phyloP scores from a whole-genome alignment of 2,329 filamentous ascomycete genomes.

The Curvularia eragrostidis region DNA sequence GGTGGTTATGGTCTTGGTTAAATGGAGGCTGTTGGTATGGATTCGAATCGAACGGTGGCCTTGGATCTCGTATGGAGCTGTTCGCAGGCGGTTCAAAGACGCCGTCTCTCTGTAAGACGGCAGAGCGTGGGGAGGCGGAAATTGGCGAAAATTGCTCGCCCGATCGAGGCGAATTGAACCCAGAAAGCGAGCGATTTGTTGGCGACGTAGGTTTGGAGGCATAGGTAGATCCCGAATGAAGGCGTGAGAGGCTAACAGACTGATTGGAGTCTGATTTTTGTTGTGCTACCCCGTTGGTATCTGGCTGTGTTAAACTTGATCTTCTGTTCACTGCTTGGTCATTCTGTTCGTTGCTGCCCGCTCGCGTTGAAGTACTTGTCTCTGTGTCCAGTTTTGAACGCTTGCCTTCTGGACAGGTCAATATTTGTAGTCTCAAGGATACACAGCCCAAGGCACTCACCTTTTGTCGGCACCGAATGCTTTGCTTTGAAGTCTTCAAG shows the following conservation, averaged over 20 bases:
- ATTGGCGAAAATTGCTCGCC: conserved; percentile 45
- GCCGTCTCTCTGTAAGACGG: conserved; percentile 34
- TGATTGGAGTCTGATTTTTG: conserved; percentile 39
- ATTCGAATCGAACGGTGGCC: conserved; percentile 29
- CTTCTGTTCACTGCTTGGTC: conserved; percentile 37
- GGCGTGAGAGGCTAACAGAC: conserved; percentile 31
- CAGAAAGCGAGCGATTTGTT: conserved; percentile 37
- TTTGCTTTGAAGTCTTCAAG: conserved; percentile 79
- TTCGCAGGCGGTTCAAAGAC: conserved; percentile 31
- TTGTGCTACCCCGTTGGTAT: conserved; percentile 22
- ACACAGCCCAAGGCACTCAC: conserved; percentile 33
- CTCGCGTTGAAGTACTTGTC: conserved; percentile 39
- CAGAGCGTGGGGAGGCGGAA: conserved; percentile 44
- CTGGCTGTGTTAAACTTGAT: conserved; percentile 38
- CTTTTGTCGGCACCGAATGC: conserved; percentile 56
- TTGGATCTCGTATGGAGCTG: conserved; percentile 29
- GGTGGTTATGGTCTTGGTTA: conserved; percentile 23
- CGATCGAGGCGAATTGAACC: conserved; percentile 44
- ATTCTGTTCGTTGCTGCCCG: conserved; percentile 40
- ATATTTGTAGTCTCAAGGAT: conserved; percentile 12
- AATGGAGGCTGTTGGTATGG: conserved; percentile 30
- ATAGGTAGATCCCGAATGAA: conserved; percentile 35
- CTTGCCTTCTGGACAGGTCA: conserved; percentile 50
- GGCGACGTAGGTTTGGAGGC: conserved; percentile 47
- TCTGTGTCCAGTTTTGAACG: conserved; percentile 54